phyloP scores from a whole-genome alignment of 208 protist genomes.

The Strigomonas culicis region DNA sequence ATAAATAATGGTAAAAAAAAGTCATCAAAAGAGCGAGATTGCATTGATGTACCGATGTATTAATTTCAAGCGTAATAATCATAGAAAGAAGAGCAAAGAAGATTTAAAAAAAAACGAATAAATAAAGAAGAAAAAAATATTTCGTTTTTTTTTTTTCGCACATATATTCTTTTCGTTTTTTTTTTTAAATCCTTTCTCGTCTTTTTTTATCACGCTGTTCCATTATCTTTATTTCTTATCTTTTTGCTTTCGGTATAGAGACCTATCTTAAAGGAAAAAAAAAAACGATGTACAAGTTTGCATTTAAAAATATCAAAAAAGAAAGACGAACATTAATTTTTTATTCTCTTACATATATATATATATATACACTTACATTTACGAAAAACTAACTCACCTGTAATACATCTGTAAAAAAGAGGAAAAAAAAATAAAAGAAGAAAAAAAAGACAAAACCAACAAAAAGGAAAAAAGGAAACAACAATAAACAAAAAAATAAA shows the following conservation, averaged over 20 bases:
- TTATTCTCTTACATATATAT: conserved; percentile 6
- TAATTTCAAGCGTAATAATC: no score
- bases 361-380: neutral
- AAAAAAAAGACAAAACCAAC: conserved; percentile 1
- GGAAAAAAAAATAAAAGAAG: no score
- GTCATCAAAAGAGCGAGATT: conserved; percentile 9
- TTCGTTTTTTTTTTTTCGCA: no score
- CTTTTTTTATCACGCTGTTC: neutral
- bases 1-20: conserved; percentile 17
- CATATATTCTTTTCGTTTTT: neutral
- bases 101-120: conserved; percentile 11
- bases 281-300: conserved; percentile 14
- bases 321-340: conserved; percentile 1
- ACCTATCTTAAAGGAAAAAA: conserved; percentile 14
- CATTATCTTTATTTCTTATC: neutral
- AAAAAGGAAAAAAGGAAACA: conserved; percentile 6
- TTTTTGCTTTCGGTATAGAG: neutral
- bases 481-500: conserved; percentile 7
- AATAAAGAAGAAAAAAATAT: conserved; percentile 7
- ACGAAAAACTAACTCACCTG: neutral
- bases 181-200: neutral
- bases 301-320: conserved; percentile 9
- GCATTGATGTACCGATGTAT: neutral
- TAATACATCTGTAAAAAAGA: neutral
- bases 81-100: conserved; percentile 3